phyloP scores from a whole-genome alignment of 2,329 filamentous ascomycete species.

The Sclerotinia borealis region DNA sequence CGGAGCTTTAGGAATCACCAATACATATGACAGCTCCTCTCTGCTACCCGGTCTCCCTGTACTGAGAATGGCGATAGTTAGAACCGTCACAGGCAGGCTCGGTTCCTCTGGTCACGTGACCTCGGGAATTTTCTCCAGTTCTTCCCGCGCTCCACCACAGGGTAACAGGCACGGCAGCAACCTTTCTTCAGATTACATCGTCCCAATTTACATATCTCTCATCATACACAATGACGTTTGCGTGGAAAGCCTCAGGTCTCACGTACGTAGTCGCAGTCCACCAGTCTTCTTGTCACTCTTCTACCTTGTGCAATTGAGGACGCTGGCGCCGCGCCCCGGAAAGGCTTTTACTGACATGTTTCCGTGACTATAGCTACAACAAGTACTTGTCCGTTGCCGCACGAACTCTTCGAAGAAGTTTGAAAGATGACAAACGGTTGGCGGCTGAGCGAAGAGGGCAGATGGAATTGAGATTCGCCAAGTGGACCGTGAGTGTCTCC shows the following conservation, averaged over 20 bases:
- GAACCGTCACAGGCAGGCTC: not conserved
- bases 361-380: constrained; percentile 75
- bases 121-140: constrained; percentile 1
- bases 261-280: constrained; percentile 37
- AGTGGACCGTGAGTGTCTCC: constrained; percentile 79
- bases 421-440: constrained; percentile 92
- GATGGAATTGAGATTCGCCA: constrained; percentile 82
- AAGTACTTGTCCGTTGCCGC: constrained; percentile 95
- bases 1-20: not conserved
- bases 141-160: constrained; percentile 13
- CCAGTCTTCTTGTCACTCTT: not conserved
- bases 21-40: too few relatives aligned
- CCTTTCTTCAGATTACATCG: constrained; percentile 16
- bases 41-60: too few relatives aligned
- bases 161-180: constrained; percentile 18
- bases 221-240: constrained; percentile 68
- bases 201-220: constrained; percentile 19
- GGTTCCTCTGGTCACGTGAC: not conserved
- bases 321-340: not conserved
- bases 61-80: too few relatives aligned
- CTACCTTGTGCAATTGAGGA: constrained; percentile 18
- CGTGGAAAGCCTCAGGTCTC: constrained; percentile 97
- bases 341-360: constrained; percentile 29
- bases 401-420: constrained; percentile 88
- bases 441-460: constrained; percentile 82